These are phyloP conservation scores for Plasmodium inui DNA, from an alignment of 169 alveolate genomes.

Conservation along the genomic window DNA sequence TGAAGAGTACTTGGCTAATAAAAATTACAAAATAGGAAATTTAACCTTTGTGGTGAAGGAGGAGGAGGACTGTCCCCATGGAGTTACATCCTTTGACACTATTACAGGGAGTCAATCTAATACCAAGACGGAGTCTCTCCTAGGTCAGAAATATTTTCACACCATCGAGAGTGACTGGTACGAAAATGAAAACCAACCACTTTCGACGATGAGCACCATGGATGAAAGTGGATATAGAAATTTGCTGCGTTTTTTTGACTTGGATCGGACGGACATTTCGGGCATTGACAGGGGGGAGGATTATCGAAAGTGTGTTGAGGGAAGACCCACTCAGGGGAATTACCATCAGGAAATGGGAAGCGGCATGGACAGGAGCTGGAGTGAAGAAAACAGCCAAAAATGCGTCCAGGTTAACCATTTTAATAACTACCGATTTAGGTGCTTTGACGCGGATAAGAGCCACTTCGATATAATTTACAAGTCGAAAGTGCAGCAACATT, in stretches of 20 bases:
- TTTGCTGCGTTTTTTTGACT: slow-evolving; percentile 24
- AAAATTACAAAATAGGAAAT: slow-evolving; percentile 54
- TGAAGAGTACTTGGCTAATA: slow-evolving; percentile 11
- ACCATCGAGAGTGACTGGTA: slow-evolving; percentile 26
- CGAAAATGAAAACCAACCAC: slow-evolving; percentile 1
- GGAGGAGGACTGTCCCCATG: background rate
- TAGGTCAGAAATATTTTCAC: background rate
- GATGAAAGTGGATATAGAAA: slow-evolving; percentile 68
- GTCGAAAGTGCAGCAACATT: slow-evolving; percentile 75
- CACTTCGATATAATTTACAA: slow-evolving; percentile 54
- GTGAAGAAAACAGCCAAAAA: background rate
- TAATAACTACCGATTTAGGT: slow-evolving; percentile 61
- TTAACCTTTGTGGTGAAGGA: slow-evolving; percentile 32
- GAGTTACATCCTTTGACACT: slow-evolving; percentile 38
- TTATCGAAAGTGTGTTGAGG: background rate
- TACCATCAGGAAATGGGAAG: background rate
- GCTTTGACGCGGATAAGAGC: background rate
- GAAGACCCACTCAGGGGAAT: background rate
- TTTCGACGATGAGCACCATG: background rate
- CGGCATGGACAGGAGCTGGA: background rate
- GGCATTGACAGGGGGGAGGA: background rate
- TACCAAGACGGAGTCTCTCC: background rate
- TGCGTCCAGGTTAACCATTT: background rate
- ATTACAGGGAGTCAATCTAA: background rate
- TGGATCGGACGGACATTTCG: slow-evolving; percentile 39